Evolutionary conservation across 176 grass and related monocot genomes (phyloP).

Genomic region (Lolium multiflorum): DNA sequence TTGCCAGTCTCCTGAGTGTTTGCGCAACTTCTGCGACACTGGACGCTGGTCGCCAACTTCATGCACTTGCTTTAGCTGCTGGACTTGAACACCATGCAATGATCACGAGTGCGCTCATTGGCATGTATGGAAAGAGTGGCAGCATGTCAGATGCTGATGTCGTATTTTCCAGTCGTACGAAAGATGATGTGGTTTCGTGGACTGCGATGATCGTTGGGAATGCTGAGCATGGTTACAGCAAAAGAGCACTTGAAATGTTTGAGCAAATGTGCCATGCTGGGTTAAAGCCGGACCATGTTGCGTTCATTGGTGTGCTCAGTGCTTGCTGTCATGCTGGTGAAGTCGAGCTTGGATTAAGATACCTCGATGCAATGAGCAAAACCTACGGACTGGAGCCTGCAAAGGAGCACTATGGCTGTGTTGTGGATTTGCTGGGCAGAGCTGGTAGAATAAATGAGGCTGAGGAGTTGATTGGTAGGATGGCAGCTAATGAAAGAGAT

Average conservation of each 20-base stretch:
- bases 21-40: conserved; percentile 49
- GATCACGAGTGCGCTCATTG: conserved; percentile 57
- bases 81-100: conserved; percentile 56
- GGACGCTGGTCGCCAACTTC: conserved; percentile 59
- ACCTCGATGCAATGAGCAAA: conserved; percentile 60
- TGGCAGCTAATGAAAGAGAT: conserved; percentile 53
- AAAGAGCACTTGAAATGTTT: conserved; percentile 55
- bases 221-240: conserved; percentile 62
- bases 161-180: conserved; percentile 33
- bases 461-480: conserved; percentile 53
- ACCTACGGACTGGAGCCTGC: conserved; percentile 49
- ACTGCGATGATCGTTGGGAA: conserved; percentile 65
- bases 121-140: conserved; percentile 72
- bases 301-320: conserved; percentile 68
- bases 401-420: conserved; percentile 81
- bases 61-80: conserved; percentile 42
- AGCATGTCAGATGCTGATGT: conserved; percentile 54
- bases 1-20: conserved; percentile 60
- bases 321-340: conserved; percentile 69
- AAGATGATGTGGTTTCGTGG: conserved; percentile 65
- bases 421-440: conserved; percentile 65
- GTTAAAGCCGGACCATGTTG: conserved; percentile 61
- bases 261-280: conserved; percentile 54
- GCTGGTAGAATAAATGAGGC: conserved; percentile 69
- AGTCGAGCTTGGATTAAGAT: conserved; percentile 66